Evolutionary conservation across 2,329 filamentous ascomycete genomes (phyloP).

Genomic region (Rachicladosporium sp.): DNA sequence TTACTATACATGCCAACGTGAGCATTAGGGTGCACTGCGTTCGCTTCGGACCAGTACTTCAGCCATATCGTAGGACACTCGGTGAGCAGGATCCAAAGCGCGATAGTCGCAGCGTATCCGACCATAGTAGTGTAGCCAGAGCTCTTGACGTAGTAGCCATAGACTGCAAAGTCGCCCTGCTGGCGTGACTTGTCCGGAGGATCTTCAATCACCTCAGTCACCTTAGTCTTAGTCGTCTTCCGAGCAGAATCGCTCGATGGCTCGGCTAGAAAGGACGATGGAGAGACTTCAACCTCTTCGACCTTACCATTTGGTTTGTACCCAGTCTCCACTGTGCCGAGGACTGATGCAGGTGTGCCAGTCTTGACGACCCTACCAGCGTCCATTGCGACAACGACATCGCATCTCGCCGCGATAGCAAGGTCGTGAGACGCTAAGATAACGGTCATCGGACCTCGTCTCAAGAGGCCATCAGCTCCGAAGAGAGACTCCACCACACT

Average conservation of each 20-base stretch:
- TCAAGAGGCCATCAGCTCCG: constrained; percentile 33
- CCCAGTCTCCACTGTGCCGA: too few species aligned
- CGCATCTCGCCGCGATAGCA: too few species aligned
- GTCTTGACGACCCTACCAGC: too few species aligned
- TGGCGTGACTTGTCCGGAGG: constrained; percentile 28
- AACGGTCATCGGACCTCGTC: constrained; percentile 27
- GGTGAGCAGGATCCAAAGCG: constrained; percentile 26
- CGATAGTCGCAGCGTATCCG: constrained; percentile 11
- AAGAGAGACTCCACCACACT: constrained; percentile 36
- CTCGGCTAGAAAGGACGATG: too few species aligned
- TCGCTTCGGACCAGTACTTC: constrained; percentile 36
- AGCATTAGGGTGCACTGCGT: constrained; percentile 25
- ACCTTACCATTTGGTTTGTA: too few species aligned
- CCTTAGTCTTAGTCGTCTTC: background rate
- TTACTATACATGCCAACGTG: constrained; percentile 18
- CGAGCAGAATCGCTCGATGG: too few species aligned
- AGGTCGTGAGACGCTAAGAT: constrained; percentile 10
- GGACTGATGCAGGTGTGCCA: too few species aligned
- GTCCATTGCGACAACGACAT: too few species aligned
- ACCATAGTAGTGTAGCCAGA: constrained; percentile 5
- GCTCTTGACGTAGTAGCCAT: constrained; percentile 8
- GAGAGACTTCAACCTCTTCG: too few species aligned
- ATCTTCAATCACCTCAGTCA: constrained; percentile 16
- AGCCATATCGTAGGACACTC: constrained; percentile 35
- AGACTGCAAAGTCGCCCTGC: constrained; percentile 30